These are phyloP conservation scores for Apophysomyces variabilis DNA, from an alignment of 371 early-diverging fungal species.

Conservation along the genomic window DNA sequence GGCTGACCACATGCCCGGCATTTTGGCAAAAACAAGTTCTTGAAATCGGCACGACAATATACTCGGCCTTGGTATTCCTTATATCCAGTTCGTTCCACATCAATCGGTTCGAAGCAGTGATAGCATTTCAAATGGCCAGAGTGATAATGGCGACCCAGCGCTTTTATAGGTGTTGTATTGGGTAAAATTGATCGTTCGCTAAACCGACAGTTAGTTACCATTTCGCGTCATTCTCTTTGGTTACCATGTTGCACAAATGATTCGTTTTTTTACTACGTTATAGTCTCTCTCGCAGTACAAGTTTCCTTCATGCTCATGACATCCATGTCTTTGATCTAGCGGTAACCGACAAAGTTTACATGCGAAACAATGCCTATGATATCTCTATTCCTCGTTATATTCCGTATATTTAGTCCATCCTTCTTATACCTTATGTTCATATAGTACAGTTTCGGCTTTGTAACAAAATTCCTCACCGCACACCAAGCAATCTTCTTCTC, in stretches of 20 bases:
- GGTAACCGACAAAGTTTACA: constrained; percentile 68
- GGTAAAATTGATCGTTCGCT: constrained; percentile 58
- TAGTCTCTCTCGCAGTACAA: constrained; percentile 76
- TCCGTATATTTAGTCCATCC: too few species aligned
- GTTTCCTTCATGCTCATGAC: constrained; percentile 66
- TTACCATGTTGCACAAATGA: constrained; percentile 61
- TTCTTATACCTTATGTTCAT: neutral
- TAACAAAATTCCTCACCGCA: neutral
- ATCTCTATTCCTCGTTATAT: constrained; percentile 25
- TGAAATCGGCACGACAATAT: constrained; percentile 80
- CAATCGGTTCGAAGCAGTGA: constrained; percentile 67
- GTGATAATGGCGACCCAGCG: constrained; percentile 68
- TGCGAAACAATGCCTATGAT: constrained; percentile 60
- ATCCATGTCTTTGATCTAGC: constrained; percentile 65
- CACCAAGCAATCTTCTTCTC: neutral
- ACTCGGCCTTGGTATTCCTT: constrained; percentile 75
- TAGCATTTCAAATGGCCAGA: constrained; percentile 70
- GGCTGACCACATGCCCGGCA: constrained; percentile 72
- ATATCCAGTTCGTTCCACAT: constrained; percentile 70
- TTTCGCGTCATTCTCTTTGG: constrained; percentile 2
- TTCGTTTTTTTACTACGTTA: constrained; percentile 54
- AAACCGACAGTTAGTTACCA: constrained; percentile 5
- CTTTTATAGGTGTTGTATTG: constrained; percentile 57
- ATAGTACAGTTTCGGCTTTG: neutral
- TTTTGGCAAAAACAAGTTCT: constrained; percentile 61